Conservation (phyloP, 129 eudicot species). For the Flaveria ramosissima region DNA sequence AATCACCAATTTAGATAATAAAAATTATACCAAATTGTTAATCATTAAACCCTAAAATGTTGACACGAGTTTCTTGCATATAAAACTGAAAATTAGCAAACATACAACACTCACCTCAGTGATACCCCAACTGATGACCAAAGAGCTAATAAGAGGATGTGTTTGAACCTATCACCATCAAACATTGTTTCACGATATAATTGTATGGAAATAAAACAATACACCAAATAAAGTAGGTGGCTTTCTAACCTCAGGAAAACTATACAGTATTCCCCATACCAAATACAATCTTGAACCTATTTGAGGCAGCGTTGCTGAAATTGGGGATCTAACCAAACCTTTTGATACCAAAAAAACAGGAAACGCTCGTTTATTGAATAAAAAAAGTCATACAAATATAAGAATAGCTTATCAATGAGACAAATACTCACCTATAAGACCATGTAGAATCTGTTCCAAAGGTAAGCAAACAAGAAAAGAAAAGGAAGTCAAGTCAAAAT, state of each 20-base stretch:
- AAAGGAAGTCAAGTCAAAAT: constrained; percentile 23
- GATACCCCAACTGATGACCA: constrained; percentile 89
- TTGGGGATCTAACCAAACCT: constrained; percentile 94
- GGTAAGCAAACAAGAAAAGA: constrained; percentile 16
- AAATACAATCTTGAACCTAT: constrained; percentile 80
- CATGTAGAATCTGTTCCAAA: constrained; percentile 69
- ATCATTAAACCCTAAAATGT: not conserved
- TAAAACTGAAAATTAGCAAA: constrained; percentile 3
- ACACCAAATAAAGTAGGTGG: not conserved
- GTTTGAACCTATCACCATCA: constrained; percentile 57
- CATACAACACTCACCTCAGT: constrained; percentile 60
- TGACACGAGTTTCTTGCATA: constrained; percentile 6
- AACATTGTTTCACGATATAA: not conserved
- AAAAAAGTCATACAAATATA: not conserved
- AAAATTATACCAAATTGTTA: too few species aligned
- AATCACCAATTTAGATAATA: not conserved
- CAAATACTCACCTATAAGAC: constrained; percentile 54
- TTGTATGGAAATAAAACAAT: not conserved
- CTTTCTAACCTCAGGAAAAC: constrained; percentile 72
- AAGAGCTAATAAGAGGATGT: constrained; percentile 69
- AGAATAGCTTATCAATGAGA: constrained; percentile 10
- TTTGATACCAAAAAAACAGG: constrained; percentile 21
- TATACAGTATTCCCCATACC: constrained; percentile 87
- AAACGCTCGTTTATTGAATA: not conserved
- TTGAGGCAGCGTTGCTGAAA: constrained; percentile 90